Evolutionary conservation across 2,329 filamentous ascomycete species (phyloP), one percentile per base, ranked within the genome.

Genomic region (Diaporthe eres): DNA sequence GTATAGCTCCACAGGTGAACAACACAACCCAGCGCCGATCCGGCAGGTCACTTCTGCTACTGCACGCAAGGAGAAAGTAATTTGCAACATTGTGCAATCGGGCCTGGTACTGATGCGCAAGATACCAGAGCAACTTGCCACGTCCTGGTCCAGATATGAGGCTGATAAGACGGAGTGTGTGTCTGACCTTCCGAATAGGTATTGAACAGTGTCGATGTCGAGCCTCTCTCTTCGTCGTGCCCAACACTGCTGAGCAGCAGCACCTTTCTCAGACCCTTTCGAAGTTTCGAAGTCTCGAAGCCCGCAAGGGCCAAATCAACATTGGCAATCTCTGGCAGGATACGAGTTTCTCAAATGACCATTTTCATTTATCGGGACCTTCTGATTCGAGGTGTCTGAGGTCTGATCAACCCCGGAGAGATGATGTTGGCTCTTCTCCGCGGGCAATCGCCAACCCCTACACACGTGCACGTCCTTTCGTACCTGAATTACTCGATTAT

Each of bases 21-120:
- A 73, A 19, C 51, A 65, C 44, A 42, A 65, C 47, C 61, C 71
- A 73, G 61, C 71, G 71, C 58, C 71, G 71, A 73, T 73, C 71
- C 71, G 71, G 71, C 71, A 73, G 71, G 71, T 73, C 58, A 57
- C 31, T 31, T 49, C 68, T 37, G 37, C 37, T 55, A n/a, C 47
- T 57, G 61, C 47, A n/a, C 25, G 37, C 19, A 63, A 51, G 51
- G 37, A 47, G 42, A n/a, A 44, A 44, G 51, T 15, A 42, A 44
- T 51, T 53, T 37, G 58, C 47, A 42, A 73, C 53, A 34, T 55
- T 57, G 19, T 53, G 58, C 71, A 63, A 63, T 55, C 31, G 47
- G 34, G 25, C 28, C 15, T 39, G 57, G 28, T 49, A n/a, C 61
- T 67, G 61, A 49, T 68, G 65, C 47, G 47, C 31, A 55, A 55